A percentile compares a stretch with the other conserved stretches of the same genome.
These are phyloP conservation scores for Cylindrotheca closterium DNA, from an alignment of 108 stramenopile species.

Conservation along the genomic window DNA sequence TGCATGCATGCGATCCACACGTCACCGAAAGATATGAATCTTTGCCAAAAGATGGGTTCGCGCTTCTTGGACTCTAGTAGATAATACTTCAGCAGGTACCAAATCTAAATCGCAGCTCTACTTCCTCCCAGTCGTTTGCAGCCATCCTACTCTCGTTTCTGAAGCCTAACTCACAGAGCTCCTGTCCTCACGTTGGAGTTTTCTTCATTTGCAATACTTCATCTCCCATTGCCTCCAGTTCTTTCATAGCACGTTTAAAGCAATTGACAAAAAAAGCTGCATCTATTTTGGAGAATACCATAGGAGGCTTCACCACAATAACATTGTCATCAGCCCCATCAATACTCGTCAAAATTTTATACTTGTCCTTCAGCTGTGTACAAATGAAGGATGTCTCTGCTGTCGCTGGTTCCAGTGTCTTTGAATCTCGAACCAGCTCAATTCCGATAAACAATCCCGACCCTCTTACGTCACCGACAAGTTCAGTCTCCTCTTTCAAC, in stretches of 20 bases:
- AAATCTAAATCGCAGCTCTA: no score
- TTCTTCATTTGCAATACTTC: conserved; percentile 6
- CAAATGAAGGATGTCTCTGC: conserved; percentile 77
- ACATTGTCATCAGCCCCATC: conserved; percentile 93
- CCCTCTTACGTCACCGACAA: conserved; percentile 94
- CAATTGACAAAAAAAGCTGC: conserved; percentile 66
- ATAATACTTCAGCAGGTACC: no score
- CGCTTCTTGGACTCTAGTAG: no score
- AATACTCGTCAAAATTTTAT: conserved; percentile 75
- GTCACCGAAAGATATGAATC: no score
- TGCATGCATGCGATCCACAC: no score
- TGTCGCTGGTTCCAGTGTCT: conserved; percentile 64
- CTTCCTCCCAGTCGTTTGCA: no score
- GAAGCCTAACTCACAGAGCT: no score
- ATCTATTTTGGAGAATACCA: conserved; percentile 83
- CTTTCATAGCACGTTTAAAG: conserved; percentile 46
- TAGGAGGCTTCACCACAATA: conserved; percentile 92
- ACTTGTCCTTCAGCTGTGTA: conserved; percentile 68
- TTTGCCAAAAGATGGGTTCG: no score
- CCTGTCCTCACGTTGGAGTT: conserved; percentile 33
- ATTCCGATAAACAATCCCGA: conserved; percentile 92
- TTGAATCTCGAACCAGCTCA: conserved; percentile 74
- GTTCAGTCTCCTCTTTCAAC: conserved; percentile 26
- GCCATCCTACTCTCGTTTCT: no score
- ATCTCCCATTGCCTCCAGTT: conserved; percentile 14